phyloP scores from a whole-genome alignment of 1,284 basidiomycete genomes.

The Schizophyllum commune region DNA sequence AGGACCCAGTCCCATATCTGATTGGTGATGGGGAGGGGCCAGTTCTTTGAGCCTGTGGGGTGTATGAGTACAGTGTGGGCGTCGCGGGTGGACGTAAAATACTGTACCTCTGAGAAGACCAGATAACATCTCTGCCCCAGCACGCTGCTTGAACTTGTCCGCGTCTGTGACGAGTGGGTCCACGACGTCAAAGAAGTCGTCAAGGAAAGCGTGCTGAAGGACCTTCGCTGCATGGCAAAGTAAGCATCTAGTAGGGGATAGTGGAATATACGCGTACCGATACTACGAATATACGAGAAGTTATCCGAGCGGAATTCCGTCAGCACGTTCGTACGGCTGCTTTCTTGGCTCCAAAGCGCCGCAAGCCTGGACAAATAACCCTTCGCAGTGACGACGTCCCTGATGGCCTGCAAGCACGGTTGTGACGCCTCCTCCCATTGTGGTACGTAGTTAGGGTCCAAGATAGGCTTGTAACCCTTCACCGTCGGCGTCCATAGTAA shows the following conservation, averaged over 20 bases:
- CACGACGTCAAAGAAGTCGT: conserved; percentile 43
- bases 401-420: conserved; percentile 54
- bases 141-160: conserved; percentile 90
- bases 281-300: conserved; percentile 56
- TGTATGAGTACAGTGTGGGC: conserved; percentile 9
- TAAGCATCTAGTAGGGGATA: too few species aligned
- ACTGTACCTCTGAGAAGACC: conserved; percentile 67
- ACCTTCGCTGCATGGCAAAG: conserved; percentile 48
- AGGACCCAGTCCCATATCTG: conserved; percentile 79
- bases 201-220: conserved; percentile 49
- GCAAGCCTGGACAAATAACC: conserved; percentile 58
- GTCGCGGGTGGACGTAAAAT: too few species aligned
- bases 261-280: conserved; percentile 38
- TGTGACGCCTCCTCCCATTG: conserved; percentile 62
- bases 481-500: conserved; percentile 73
- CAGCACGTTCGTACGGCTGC: conserved; percentile 37
- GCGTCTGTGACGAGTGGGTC: conserved; percentile 58
- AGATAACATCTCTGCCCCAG: conserved; percentile 80
- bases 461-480: conserved; percentile 55
- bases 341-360: conserved; percentile 69
- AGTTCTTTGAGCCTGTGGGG: conserved; percentile 80
- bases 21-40: conserved; percentile 58
- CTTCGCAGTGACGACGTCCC: conserved; percentile 36
- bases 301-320: conserved; percentile 63
- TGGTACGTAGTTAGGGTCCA: conserved; percentile 42